A percentile compares a stretch with the other conserved stretches of the same genome.
These are phyloP conservation scores for Tolypocladium ovalisporum DNA, from an alignment of 2,329 filamentous ascomycete genomes.

Conservation along the genomic window DNA sequence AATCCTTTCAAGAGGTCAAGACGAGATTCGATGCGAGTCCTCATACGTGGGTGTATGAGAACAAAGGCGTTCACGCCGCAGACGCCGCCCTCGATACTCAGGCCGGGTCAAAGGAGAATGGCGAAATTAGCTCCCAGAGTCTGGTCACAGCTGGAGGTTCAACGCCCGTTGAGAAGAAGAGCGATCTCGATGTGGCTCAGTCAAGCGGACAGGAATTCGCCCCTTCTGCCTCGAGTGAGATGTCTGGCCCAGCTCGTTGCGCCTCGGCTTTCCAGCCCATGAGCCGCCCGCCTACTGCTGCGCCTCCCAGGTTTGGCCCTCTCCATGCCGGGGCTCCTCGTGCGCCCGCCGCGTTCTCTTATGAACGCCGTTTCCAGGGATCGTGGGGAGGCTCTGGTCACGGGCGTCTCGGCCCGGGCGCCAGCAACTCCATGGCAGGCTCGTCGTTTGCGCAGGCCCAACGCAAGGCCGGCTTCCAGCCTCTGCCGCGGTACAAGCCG, in stretches of 20 bases:
- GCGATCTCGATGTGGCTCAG: background rate
- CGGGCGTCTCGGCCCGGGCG: constrained; percentile 3
- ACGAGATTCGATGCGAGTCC: background rate
- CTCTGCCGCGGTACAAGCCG: constrained; percentile 16
- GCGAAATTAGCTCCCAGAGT: background rate
- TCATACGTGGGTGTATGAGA: background rate
- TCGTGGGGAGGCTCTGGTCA: constrained; percentile 12
- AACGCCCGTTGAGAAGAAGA: constrained; percentile 3
- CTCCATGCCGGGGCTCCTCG: constrained; percentile 17
- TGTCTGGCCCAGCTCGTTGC: constrained; percentile 8
- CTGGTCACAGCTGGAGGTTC: background rate
- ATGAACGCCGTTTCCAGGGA: constrained; percentile 12
- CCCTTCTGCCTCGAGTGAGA: background rate
- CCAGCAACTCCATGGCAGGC: background rate
- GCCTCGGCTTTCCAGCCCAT: constrained; percentile 14
- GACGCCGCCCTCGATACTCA: background rate
- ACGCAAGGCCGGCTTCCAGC: constrained; percentile 3
- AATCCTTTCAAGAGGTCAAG: background rate
- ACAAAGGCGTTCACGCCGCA: background rate
- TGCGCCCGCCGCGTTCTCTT: constrained; percentile 12
- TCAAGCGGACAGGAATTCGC: background rate
- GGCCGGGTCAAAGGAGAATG: background rate
- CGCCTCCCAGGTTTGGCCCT: constrained; percentile 19
- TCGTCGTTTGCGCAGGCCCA: constrained; percentile 6
- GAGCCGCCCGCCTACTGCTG: constrained; percentile 7